phyloP scores from a whole-genome alignment of 768 basidiomycete species.

The Tricholoma flavovirens region DNA sequence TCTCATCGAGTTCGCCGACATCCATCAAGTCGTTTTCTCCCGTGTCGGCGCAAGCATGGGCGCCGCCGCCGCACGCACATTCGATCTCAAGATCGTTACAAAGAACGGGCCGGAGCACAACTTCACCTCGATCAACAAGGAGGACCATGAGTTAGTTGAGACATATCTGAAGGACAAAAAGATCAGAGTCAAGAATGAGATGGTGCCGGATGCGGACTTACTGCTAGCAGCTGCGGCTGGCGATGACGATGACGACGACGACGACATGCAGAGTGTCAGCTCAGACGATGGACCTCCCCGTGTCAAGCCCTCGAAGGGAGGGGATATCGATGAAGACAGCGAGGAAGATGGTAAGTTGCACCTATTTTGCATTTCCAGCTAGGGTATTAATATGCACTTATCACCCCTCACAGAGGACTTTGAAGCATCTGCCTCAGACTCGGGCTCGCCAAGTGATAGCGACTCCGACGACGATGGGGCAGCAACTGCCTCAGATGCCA shows the following conservation, averaged over 20 bases:
- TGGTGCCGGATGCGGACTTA: constrained; percentile 82
- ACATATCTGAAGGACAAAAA: constrained; percentile 87
- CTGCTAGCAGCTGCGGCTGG: constrained; percentile 59
- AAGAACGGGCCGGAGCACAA: constrained; percentile 81
- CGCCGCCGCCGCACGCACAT: constrained; percentile 81
- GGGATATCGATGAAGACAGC: constrained; percentile 77
- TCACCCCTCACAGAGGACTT: constrained; percentile 75
- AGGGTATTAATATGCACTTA: neutral
- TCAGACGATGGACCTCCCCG: constrained; percentile 61
- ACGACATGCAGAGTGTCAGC: constrained; percentile 80
- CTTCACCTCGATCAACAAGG: constrained; percentile 93
- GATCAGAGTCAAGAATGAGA: constrained; percentile 92
- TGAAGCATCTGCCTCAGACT: constrained; percentile 76
- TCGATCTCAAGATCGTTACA: constrained; percentile 87
- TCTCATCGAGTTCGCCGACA: constrained; percentile 84
- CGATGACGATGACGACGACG: constrained; percentile 73
- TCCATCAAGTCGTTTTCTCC: constrained; percentile 88
- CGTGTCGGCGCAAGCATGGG: constrained; percentile 85
- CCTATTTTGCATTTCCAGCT: neutral
- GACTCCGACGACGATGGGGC: constrained; percentile 68
- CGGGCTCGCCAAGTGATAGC: constrained; percentile 78
- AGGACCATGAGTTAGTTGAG: constrained; percentile 86
- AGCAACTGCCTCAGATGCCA: constrained; percentile 79
- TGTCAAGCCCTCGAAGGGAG: constrained; percentile 39
- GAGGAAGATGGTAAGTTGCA: constrained; percentile 55